phyloP scores from a whole-genome alignment of 208 protist genomes.

The Leishmania aethiopica region DNA sequence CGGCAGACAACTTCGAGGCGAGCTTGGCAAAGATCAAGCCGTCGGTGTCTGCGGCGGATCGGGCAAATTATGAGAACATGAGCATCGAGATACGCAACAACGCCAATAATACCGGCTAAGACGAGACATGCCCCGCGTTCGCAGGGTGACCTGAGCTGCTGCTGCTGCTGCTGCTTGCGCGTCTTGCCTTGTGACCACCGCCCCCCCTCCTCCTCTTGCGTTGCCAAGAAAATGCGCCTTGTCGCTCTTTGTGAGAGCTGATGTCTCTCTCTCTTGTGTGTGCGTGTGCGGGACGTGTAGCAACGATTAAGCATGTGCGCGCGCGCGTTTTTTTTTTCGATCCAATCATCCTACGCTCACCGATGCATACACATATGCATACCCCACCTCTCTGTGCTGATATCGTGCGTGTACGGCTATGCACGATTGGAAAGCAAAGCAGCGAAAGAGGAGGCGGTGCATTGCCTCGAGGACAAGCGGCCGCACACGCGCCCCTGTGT shows the following conservation, averaged over 20 bases:
- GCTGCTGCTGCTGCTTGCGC: neutral
- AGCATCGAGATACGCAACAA: constrained; percentile 39
- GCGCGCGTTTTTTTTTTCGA: neutral
- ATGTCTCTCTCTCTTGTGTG: neutral
- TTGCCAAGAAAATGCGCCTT: neutral
- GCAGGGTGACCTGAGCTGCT: neutral
- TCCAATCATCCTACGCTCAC: neutral
- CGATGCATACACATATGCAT: neutral
- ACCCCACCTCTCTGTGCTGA: neutral
- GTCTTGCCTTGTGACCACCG: neutral
- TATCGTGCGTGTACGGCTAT: neutral
- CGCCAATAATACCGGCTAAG: constrained; percentile 34
- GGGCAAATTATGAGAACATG: constrained; percentile 75
- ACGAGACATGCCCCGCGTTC: no score
- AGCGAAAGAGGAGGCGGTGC: neutral
- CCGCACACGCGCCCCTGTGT: neutral
- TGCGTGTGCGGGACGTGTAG: neutral
- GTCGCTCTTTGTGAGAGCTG: neutral
- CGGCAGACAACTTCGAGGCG: constrained; percentile 59
- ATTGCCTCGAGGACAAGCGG: neutral
- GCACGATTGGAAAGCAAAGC: neutral
- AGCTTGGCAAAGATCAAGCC: constrained; percentile 76
- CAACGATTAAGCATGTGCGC: neutral
- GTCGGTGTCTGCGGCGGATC: constrained; percentile 76
- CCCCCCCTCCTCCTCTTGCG: neutral